Evolutionary conservation across 257 asterid species (phyloP).

Genomic region (Plantago major): DNA sequence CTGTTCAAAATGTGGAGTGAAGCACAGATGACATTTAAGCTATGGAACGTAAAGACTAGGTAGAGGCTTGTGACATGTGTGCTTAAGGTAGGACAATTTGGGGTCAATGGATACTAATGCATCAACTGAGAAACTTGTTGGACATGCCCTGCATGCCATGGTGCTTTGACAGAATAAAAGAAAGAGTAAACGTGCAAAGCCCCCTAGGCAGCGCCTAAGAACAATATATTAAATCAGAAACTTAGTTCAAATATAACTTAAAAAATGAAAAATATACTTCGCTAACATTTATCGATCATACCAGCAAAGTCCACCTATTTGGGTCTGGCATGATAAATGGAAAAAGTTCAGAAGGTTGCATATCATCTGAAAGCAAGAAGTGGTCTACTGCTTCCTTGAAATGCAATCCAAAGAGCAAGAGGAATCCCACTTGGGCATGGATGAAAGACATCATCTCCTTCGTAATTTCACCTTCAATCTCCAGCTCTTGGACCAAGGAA

Average conservation of each 20-base stretch:
- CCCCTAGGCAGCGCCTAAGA: constrained; percentile 15
- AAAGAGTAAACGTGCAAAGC: constrained; percentile 1
- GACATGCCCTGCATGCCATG: no score
- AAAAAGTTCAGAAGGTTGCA: constrained; percentile 97
- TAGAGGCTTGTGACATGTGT: no score
- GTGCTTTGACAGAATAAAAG: not conserved
- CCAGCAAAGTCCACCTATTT: constrained; percentile 95
- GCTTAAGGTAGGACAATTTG: constrained; percentile 1
- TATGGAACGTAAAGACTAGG: no score
- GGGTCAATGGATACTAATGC: constrained; percentile 6
- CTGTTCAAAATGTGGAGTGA: no score
- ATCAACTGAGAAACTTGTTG: not conserved
- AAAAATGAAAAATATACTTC: no score
- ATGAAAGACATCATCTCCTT: constrained; percentile 70
- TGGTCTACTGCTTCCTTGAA: constrained; percentile 94
- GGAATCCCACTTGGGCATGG: constrained; percentile 96
- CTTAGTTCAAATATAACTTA: not conserved
- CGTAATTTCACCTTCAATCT: constrained; percentile 77
- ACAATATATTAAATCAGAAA: constrained; percentile 1
- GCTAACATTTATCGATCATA: constrained; percentile 28
- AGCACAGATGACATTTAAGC: no score
- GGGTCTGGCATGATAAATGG: constrained; percentile 96
- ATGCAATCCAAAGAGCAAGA: constrained; percentile 84
- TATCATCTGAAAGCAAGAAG: constrained; percentile 80
- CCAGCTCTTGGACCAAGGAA: constrained; percentile 80